A percentile compares a stretch with the other conserved stretches of the same genome.
Evolutionary conservation across 1,284 basidiomycete species (phyloP).

Genomic region (Rhodotorula glutinis): DNA sequence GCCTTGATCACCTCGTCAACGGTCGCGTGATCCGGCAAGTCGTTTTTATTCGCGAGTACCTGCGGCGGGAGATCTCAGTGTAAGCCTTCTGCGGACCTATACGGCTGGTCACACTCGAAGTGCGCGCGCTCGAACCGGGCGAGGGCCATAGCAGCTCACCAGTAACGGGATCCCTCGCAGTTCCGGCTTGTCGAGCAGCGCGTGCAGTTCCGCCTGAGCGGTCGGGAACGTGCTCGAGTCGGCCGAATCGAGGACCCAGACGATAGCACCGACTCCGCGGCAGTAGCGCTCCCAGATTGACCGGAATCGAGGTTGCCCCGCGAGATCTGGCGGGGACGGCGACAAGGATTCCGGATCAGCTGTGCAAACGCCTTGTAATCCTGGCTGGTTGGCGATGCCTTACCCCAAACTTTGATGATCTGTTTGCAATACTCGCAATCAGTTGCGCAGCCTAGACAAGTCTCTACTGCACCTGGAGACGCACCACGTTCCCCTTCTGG

Average conservation of each 20-base stretch:
- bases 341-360: no score
- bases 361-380: no score
- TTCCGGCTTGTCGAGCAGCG: conserved; percentile 66
- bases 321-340: conserved; percentile 7
- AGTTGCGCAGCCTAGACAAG: no score
- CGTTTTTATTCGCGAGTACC: conserved; percentile 90
- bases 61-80: no score
- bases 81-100: no score
- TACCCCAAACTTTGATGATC: conserved; percentile 46
- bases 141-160: conserved; percentile 53
- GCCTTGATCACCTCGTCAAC: conserved; percentile 82
- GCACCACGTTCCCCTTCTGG: conserved; percentile 44
- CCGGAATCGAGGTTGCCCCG: conserved; percentile 88
- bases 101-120: no score
- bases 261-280: conserved; percentile 86
- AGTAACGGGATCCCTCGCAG: conserved; percentile 79
- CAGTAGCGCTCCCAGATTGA: conserved; percentile 88
- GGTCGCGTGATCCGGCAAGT: conserved; percentile 70
- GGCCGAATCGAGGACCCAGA: conserved; percentile 85
- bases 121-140: no score
- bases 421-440: conserved; percentile 1
- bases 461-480: neutral
- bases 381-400: neutral
- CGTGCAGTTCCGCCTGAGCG: conserved; percentile 84
- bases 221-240: conserved; percentile 80